These are phyloP conservation scores for Monilinia vaccinii-corymbosi DNA, from an alignment of 2,329 filamentous ascomycete species.

Conservation along the genomic window DNA sequence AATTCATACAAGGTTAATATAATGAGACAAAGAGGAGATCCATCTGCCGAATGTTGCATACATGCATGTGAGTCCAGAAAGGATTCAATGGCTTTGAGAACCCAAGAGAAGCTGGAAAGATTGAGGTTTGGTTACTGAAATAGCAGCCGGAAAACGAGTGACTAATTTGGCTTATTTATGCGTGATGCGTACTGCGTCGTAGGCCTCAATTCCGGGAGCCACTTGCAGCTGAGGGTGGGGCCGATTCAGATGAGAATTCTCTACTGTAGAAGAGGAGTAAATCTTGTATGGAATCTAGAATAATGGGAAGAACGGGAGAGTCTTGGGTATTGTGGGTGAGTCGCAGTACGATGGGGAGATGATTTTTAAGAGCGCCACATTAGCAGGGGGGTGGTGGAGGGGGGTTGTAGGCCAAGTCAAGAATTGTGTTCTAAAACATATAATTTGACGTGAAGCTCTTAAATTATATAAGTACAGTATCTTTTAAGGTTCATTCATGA, in stretches of 20 bases:
- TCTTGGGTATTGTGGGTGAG: not conserved
- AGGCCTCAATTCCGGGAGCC: not conserved
- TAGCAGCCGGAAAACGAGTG: not conserved
- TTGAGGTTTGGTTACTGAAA: not conserved
- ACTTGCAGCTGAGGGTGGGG: not conserved
- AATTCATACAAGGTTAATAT: constrained; percentile 3
- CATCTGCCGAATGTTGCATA: not conserved
- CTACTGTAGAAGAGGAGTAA: not conserved
- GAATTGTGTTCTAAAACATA: not conserved
- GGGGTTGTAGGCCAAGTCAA: not conserved
- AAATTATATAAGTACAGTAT: not conserved
- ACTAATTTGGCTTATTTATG: not conserved
- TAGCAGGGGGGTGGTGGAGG: not conserved
- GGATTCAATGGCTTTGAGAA: not conserved
- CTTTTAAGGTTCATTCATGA: not conserved
- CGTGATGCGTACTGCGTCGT: not conserved
- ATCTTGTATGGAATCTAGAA: not conserved
- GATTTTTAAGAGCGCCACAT: not conserved
- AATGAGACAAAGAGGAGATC: not conserved
- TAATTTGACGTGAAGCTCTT: not conserved
- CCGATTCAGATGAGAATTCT: not conserved
- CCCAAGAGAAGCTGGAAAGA: not conserved
- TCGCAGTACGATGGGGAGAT: constrained; percentile 1
- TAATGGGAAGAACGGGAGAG: not conserved
- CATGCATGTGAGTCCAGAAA: not conserved